Evolutionary conservation across 129 eudicot genomes (phyloP).

Genomic region (Chrysanthemum seticuspe): DNA sequence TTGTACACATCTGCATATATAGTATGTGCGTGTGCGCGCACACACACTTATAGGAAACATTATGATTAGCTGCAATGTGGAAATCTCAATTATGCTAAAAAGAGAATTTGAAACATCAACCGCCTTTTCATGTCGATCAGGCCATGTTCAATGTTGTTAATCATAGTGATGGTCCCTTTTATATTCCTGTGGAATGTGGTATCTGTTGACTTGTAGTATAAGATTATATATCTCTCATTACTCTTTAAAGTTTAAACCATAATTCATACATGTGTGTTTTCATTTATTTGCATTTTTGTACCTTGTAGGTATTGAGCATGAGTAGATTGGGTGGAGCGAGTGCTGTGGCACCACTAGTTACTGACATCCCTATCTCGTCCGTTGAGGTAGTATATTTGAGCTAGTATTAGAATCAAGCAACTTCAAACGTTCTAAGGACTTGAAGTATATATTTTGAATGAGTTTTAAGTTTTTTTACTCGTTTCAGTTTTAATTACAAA

Average conservation of each 20-base stretch:
- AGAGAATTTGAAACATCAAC: slow-evolving; percentile 1
- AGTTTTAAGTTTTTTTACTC: background rate
- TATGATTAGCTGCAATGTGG: slow-evolving; percentile 31
- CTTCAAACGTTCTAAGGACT: background rate
- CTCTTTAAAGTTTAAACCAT: background rate
- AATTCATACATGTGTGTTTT: background rate
- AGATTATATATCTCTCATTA: slow-evolving; percentile 17
- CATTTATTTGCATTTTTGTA: slow-evolving; percentile 14
- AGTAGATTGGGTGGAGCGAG: slow-evolving; percentile 97
- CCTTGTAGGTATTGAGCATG: slow-evolving; percentile 88
- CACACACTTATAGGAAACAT: slow-evolving; percentile 1
- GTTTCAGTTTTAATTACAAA: background rate
- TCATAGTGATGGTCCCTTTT: slow-evolving; percentile 32
- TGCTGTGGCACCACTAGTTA: slow-evolving; percentile 95
- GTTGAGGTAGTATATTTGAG: slow-evolving; percentile 56
- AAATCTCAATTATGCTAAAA: slow-evolving; percentile 29
- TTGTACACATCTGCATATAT: background rate
- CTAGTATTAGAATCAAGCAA: background rate
- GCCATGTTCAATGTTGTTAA: slow-evolving; percentile 20
- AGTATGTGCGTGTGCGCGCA: background rate
- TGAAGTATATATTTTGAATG: background rate
- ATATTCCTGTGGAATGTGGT: slow-evolving; percentile 19
- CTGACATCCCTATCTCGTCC: slow-evolving; percentile 88
- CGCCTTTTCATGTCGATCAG: slow-evolving; percentile 3
- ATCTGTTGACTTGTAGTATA: slow-evolving; percentile 22